Conservation (phyloP, 306 rosid genomes). For the Hippophae rhamnoides region DNA sequence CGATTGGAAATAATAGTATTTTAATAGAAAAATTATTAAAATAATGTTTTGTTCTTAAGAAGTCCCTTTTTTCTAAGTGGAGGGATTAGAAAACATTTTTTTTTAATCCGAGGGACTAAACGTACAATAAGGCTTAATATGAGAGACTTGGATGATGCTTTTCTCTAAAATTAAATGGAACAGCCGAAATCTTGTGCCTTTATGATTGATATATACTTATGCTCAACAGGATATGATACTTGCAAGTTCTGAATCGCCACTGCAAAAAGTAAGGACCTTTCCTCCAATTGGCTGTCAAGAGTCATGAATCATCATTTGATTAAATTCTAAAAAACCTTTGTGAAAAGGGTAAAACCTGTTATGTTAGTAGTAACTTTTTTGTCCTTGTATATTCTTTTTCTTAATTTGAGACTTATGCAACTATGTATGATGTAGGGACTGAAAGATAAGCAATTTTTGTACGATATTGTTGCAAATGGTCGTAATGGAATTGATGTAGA, state of each 20-base stretch:
- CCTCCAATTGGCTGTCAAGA: conserved; percentile 1
- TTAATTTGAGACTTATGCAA: background rate
- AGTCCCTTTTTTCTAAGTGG: too few relatives aligned
- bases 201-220: conserved; percentile 12
- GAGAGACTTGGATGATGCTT: too few relatives aligned
- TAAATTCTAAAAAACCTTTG: background rate
- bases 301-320: background rate
- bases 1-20: too few relatives aligned
- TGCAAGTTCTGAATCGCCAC: conserved; percentile 61
- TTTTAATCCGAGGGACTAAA: too few relatives aligned
- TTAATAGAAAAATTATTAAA: too few relatives aligned
- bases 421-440: conserved; percentile 35
- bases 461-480: conserved; percentile 97
- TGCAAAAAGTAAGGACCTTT: conserved; percentile 42
- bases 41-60: too few relatives aligned
- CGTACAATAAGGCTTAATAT: too few relatives aligned
- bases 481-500: conserved; percentile 97
- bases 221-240: conserved; percentile 80
- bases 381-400: background rate
- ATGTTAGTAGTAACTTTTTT: background rate
- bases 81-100: too few relatives aligned
- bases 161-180: background rate
- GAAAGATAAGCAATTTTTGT: conserved; percentile 67
- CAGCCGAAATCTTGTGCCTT: conserved; percentile 7
- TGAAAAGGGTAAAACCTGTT: background rate